Evolutionary conservation across 306 rosid species (phyloP), one percentile per base, ranked within the genome.

Genomic region (Potentilla sterilis): DNA sequence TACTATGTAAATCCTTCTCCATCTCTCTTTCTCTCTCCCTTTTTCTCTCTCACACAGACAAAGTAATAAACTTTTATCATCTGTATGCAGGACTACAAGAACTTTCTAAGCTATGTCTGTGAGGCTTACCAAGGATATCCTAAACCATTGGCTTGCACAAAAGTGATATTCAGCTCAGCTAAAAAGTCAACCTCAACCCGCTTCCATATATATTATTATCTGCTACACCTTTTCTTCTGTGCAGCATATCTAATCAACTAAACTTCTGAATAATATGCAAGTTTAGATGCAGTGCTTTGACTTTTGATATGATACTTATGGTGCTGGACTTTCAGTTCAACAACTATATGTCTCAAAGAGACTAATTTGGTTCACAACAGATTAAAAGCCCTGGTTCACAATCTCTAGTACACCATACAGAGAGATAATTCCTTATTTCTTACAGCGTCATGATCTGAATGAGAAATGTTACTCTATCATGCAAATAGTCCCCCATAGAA

Each of bases 1-100:
- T 74, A 57, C 77, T 32, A 81, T 46, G 93, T 86, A 42, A 74
- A 80, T 61, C 38, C 46, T n/a, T 10, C 77, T 16, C 6, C 42
- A 9, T 59, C 28, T 67, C 49, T 22, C 52, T 51, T 0, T 2
- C 37, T 38, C 0, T 9, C 9, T 42, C 5, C 2, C 40, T 37
- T 5, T 37, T 5, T 37, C 40, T 49, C 8, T 46, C 67, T 0
- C 9, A 13, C 41, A 61, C 8, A 13, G 8, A 70, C 3, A 19
- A 13, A 70, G 13, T 49, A 10, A 9, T 34, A 42, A 55, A 12
- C 3, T 40, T 13, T 55, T 55, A 9, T 40, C 42, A 35, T 67
- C 52, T 28, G 59, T 46, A 52, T 69, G 77, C 80, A 84, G 84
- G 57, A 55, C 75, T 84, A 35, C 47, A 51, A 63, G 42, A 74